Evolutionary conservation across 768 basidiomycete genomes (phyloP).

Genomic region (Cytidiella melzeri): DNA sequence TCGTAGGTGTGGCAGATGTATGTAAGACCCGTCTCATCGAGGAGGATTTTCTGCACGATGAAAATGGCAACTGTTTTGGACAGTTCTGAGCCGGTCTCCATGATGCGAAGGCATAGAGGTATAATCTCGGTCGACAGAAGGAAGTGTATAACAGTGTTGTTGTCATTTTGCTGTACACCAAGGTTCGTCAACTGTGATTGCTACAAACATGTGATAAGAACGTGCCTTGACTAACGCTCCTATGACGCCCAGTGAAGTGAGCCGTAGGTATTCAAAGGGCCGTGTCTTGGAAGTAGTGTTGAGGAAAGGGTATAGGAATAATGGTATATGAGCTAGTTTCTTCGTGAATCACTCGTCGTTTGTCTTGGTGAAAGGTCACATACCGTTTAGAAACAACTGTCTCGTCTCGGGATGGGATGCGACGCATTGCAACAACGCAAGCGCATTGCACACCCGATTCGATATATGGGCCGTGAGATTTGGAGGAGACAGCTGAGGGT

Average conservation of each 20-base stretch:
- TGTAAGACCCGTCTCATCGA: conserved; percentile 95
- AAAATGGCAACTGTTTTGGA: conserved; percentile 99
- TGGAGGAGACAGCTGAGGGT: conserved; percentile 91
- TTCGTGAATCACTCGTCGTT: too few relatives aligned
- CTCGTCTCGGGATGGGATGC: conserved; percentile 96
- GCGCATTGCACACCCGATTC: conserved; percentile 97
- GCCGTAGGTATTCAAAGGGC: conserved; percentile 99
- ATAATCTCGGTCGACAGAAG: conserved; percentile 99
- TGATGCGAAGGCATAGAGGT: conserved; percentile 96
- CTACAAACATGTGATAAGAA: conserved; percentile 4
- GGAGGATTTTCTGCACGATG: conserved; percentile 95
- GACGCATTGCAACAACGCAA: conserved; percentile 96
- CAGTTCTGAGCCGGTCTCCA: conserved; percentile 98
- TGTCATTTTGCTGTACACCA: conserved; percentile 91
- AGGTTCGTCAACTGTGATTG: not conserved
- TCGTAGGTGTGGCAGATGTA: conserved; percentile 99
- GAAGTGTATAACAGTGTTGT: conserved; percentile 98
- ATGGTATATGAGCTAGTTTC: conserved; percentile 93
- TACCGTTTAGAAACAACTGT: conserved; percentile 90
- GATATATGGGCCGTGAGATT: conserved; percentile 96
- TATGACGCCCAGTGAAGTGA: conserved; percentile 98
- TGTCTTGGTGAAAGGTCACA: too few relatives aligned
- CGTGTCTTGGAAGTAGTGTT: conserved; percentile 99
- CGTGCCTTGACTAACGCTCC: conserved; percentile 94
- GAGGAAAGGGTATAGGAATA: conserved; percentile 93